Evolutionary conservation across 768 basidiomycete species (phyloP), one percentile per base, ranked within the genome.

Genomic region (Mycena belliarum): DNA sequence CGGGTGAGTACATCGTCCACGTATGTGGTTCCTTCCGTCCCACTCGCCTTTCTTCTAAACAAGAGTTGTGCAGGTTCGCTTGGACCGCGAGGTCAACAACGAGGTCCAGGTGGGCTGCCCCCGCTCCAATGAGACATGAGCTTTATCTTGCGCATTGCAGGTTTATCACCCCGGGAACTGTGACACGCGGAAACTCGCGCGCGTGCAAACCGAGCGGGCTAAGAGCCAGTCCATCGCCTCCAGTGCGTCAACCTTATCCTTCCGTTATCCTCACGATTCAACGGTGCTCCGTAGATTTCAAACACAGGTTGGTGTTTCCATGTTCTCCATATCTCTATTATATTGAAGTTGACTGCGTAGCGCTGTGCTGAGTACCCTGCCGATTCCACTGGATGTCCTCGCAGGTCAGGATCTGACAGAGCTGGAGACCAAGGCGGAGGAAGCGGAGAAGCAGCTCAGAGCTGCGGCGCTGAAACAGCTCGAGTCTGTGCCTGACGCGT

Each of bases 201-300:
- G 69, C 42, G 66, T 79, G 23, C 64, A 79, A 44, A 78, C 74
- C 14, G 76, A 79, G 57, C 70, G 78, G 33, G 73, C 80, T 3
- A 79, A 75, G 66, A 75, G 78, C 54, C 76, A 76, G 45, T 75
- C 80, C 7, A 73, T 82, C 59, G 80, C 76, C 14, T 67, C 73
- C 5, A 82, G 81, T 82, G 63, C 57, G 79, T 26, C 24, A 20
- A 11, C 16, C 15, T 0, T 24, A n/a, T 14, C 3, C 38, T 38
- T 48, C 6, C 14, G 35, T 47, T 12, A 47, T 26, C 41, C 23
- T 57, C 15, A 9, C 35, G 33, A 0, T 63, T 47, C 66, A 32
- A 25, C 15, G 1, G 5, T 2, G 24, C 44, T 33, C n/a, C n/a
- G 4, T 14, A 64, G 76, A 76, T 53, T 69, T 59, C 55, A 62